phyloP scores from a whole-genome alignment of 768 basidiomycete genomes.

The Boletus edulis region DNA sequence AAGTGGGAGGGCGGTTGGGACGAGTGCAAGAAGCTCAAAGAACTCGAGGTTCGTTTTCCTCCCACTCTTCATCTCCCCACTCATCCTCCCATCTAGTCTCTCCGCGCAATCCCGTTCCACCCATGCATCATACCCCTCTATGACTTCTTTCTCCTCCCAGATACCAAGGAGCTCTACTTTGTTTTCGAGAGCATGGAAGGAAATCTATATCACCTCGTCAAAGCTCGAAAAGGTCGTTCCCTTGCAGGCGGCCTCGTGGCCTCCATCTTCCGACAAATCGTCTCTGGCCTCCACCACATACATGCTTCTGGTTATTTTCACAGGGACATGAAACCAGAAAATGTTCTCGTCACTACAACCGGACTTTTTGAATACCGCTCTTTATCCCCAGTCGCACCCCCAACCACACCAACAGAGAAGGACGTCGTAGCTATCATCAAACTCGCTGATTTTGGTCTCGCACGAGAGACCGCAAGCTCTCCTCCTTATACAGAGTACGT shows the following conservation, averaged over 20 bases:
- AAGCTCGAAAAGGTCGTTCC: constrained; percentile 90
- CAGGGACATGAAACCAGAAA: constrained; percentile 99
- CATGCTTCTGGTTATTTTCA: constrained; percentile 95
- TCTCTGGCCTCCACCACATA: constrained; percentile 88
- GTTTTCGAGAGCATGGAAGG: constrained; percentile 99
- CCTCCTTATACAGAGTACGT: constrained; percentile 99
- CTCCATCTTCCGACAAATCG: constrained; percentile 91
- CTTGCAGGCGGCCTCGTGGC: constrained; percentile 97
- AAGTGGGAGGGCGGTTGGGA: constrained; percentile 98
- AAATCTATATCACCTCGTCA: constrained; percentile 98
- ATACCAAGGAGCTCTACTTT: constrained; percentile 95
- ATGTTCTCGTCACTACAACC: constrained; percentile 96
- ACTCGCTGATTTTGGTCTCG: constrained; percentile 97
- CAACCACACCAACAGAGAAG: constrained; percentile 70
- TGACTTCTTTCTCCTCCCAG: constrained; percentile 97
- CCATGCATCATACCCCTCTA: constrained; percentile 98
- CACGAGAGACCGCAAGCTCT: constrained; percentile 78
- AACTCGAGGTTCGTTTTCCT: constrained; percentile 74
- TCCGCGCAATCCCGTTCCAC: constrained; percentile 92
- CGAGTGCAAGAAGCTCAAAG: constrained; percentile 92
- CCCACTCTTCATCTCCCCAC: constrained; percentile 12
- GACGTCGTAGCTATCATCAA: constrained; percentile 98
- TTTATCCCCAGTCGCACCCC: constrained; percentile 65
- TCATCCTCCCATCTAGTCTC: constrained; percentile 55
- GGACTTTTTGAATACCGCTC: constrained; percentile 90